These are phyloP conservation scores for Chlamydomonas asymmetrica DNA, from an alignment of 139 green algal species.

Conservation along the genomic window DNA sequence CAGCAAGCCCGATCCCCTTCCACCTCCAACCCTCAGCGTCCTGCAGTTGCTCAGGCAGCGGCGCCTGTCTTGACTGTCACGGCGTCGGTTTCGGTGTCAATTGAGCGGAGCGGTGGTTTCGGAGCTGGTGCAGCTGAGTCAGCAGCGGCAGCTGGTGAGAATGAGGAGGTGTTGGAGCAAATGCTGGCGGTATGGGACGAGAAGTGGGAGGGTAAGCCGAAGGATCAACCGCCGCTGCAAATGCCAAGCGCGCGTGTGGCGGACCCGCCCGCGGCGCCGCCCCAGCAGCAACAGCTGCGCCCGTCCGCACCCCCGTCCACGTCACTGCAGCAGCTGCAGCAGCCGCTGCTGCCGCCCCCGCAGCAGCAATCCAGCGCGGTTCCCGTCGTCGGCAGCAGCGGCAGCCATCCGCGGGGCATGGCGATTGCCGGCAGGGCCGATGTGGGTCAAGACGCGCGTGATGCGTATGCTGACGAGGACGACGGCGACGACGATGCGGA, in stretches of 20 bases:
- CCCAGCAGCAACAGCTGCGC: not conserved
- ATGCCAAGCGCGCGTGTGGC: not conserved
- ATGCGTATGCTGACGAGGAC: not conserved
- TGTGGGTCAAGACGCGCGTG: no score
- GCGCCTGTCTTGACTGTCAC: no score
- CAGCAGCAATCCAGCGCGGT: not conserved
- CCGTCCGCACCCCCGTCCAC: no score
- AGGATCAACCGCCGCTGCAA: not conserved
- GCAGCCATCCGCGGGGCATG: no score
- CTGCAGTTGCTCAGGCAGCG: no score
- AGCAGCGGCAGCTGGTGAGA: not conserved
- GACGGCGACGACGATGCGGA: not conserved
- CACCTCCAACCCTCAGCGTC: no score
- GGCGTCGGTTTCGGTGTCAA: no score
- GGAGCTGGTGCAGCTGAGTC: no score
- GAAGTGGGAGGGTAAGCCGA: slow-evolving; percentile 11
- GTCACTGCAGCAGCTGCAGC: not conserved
- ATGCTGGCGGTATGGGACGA: slow-evolving; percentile 6
- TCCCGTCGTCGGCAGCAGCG: no score
- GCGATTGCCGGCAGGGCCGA: no score
- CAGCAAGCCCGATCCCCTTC: no score
- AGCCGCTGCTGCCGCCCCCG: not conserved
- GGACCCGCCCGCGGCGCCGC: not conserved
- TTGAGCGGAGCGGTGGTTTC: no score
- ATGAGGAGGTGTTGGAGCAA: not conserved